Evolutionary conservation across 805 yeast species (phyloP).

Genomic region (Suhomyces sp.): DNA sequence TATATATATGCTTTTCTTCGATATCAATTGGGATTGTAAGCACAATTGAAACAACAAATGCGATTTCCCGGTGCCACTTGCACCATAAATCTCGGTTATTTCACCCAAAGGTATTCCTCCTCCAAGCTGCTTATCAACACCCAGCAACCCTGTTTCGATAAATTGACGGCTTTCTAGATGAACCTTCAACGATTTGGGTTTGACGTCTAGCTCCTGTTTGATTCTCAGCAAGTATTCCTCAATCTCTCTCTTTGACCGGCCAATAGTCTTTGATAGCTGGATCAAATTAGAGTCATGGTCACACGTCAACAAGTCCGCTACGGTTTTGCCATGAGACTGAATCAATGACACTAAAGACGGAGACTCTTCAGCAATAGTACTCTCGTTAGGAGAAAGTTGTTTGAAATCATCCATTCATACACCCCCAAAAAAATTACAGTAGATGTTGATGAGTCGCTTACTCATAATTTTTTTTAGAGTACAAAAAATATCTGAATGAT

Average conservation of each 20-base stretch:
- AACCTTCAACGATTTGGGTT: neutral
- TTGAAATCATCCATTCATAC: conserved; percentile 24
- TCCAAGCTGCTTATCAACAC: conserved; percentile 24
- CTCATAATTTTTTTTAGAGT: neutral
- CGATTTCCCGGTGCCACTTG: conserved; percentile 83
- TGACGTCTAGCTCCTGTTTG: conserved; percentile 6
- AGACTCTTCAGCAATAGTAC: conserved; percentile 11
- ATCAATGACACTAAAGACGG: conserved; percentile 15
- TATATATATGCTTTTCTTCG: conserved; percentile 45
- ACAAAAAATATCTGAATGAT: neutral
- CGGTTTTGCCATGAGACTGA: conserved; percentile 23
- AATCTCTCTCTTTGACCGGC: conserved; percentile 27
- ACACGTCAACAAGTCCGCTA: conserved; percentile 22
- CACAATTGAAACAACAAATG: conserved; percentile 71
- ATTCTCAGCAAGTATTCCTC: conserved; percentile 18
- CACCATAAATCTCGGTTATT: conserved; percentile 72
- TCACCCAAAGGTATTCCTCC: conserved; percentile 33
- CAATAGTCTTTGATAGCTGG: conserved; percentile 19
- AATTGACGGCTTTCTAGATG: neutral
- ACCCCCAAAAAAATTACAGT: neutral
- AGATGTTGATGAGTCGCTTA: neutral
- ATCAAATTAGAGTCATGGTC: conserved; percentile 11
- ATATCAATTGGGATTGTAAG: conserved; percentile 46
- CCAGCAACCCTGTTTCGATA: conserved; percentile 22
- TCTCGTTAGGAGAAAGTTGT: conserved; percentile 15